phyloP scores from a whole-genome alignment of 163 green algal genomes.

The Chloromonas sp. region DNA sequence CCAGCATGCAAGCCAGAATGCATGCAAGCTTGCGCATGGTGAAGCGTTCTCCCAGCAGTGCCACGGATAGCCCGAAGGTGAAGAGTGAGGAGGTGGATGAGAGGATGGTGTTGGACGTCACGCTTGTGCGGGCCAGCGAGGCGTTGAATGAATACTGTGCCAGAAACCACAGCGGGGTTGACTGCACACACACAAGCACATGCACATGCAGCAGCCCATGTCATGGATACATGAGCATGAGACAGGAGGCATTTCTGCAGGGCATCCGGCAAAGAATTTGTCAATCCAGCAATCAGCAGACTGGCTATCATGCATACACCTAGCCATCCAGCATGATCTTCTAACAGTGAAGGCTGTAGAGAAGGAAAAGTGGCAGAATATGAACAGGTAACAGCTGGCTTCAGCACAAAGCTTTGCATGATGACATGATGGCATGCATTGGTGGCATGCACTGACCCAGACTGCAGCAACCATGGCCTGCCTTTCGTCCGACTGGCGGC shows the following conservation, averaged over 20 bases:
- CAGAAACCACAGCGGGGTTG: conserved; percentile 87
- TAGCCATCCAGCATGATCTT: no score
- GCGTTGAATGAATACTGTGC: conserved; percentile 91
- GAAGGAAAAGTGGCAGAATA: no score
- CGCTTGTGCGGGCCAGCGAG: conserved; percentile 72
- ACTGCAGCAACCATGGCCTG: no score
- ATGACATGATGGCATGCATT: no score
- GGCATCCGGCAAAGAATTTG: not conserved
- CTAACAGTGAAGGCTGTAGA: no score
- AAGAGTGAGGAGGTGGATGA: conserved; percentile 81
- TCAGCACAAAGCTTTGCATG: no score
- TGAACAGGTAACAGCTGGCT: no score
- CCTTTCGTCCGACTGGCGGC: no score
- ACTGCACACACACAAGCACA: conserved; percentile 28
- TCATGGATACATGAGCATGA: not conserved
- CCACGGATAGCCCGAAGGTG: conserved; percentile 47
- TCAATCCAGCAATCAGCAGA: not conserved
- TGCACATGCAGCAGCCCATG: not conserved
- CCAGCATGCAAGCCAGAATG: conserved; percentile 34
- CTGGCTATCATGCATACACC: no score
- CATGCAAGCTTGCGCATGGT: conserved; percentile 17
- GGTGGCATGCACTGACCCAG: no score
- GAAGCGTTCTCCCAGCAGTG: conserved; percentile 25
- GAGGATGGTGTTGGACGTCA: conserved; percentile 96
- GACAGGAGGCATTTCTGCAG: not conserved